Evolutionary conservation across 2,329 filamentous ascomycete genomes (phyloP), one percentile per base, ranked within the genome.

Genomic region (Colletotrichum horii): DNA sequence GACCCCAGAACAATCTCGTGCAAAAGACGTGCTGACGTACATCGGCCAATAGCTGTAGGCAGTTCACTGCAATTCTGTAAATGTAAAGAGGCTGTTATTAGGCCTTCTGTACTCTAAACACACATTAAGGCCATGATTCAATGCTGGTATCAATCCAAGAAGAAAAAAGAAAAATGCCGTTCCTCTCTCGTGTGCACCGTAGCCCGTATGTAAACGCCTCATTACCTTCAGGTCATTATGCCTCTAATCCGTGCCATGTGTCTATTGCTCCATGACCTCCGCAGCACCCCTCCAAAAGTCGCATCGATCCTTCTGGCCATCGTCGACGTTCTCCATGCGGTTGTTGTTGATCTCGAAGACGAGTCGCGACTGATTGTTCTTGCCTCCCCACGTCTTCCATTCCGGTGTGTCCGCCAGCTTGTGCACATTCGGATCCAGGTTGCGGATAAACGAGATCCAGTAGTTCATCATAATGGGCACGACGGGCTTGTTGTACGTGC

Each of bases 401-500:
- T 66, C 78, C 4, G 87, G 87, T 4, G 86, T 81, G 2, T 79
- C 82, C 1, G 72, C 32, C 24, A 80, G 77, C 66, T 83, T 80
- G 58, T 84, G 75, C 11, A 77, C 55, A 70, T 89, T 89, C 1
- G 89, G 89, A 74, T 90, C 83, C 38, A 88, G 80, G 14, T 80
- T 79, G 28, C 83, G 81, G 24, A 89, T 86, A 77, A 91, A 91
- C 22, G 87, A 88, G 60, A 89, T 82, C 80, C 84, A 89, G 78
- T 90, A 90, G 64, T 82, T 82, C 86, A 89, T 89, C 22, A 89
- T 82, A 15, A 89, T 75, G 8, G 85, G 84, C 4, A 90, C 85
- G 4, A 89, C 82, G 4, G 80, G 80, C 5, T 84, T 83, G 78
- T 90, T 89, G 78, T 86, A 86, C 16, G 84, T 83, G 55, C 79